Evolutionary conservation across 106 monocot genomes (phyloP), one percentile per base, ranked within the genome.

Genomic region (Amphibolis antarctica): DNA sequence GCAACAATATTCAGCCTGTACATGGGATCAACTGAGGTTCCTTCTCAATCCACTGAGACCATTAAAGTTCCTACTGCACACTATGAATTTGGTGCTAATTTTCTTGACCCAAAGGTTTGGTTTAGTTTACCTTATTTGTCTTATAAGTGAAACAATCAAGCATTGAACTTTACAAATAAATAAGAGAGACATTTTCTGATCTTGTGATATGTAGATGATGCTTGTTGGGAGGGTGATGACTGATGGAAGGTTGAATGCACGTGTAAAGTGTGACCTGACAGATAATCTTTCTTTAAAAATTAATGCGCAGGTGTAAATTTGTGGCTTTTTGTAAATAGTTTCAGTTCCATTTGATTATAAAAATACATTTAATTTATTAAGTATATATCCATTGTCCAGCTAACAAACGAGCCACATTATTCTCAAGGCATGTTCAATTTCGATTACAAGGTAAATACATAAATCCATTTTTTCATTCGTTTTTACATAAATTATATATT

Each of bases 361-460:
- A 7, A 20, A 42, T 30, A 47, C 51, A 20, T 42, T 22, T 67
- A 27, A 19, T 49, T 29, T 31, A 26, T 28, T 25, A 22, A 20
- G 46, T 57, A 59, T 65, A 42, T 57, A 9, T 43, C 17, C 52
- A 51, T 62, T 75, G 28, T 17, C 12, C 85, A 99, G 98, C 98
- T 91, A 60, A 88, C 98, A 54, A 85, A 88, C 69, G 98, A 99
- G 65, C 80, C 91, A 45, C 98, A 99, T 81, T 99, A 67, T 65
- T 99, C 98, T 60, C 98, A 99, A 59, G 91, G 98, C n/a, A 99
- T 99, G 98, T 91, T 91, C 78, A 91, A 99, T 78, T 99, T 92
- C 60, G 98, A 99, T 71, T 99, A 92, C 69, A 99, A 99, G 98
- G 98, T 99, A 55, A 50, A 5, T 63, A 10, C 67, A 46, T 28